These are phyloP conservation scores for Chlamydomonas eustigma DNA, from an alignment of 139 green algal genomes.

Conservation along the genomic window DNA sequence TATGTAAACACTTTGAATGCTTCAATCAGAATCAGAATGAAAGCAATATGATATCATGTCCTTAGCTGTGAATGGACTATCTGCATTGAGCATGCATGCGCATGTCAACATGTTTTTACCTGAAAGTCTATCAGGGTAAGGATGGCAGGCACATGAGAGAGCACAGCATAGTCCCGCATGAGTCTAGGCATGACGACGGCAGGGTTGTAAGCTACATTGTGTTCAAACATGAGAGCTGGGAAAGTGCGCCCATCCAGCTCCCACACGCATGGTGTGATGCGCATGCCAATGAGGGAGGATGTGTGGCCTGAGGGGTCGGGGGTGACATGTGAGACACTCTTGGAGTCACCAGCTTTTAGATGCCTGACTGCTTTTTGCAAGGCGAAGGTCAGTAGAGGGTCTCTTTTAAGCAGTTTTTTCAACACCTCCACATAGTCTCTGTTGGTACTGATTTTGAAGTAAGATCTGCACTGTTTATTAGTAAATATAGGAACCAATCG, in stretches of 20 bases:
- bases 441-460: conserved; percentile 27
- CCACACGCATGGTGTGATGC: conserved; percentile 44
- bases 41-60: too few species aligned
- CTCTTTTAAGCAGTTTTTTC: conserved; percentile 30
- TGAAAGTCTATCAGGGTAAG: conserved; percentile 50
- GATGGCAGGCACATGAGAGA: conserved; percentile 46
- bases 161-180: conserved; percentile 43
- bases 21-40: too few species aligned
- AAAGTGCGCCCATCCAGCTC: neutral
- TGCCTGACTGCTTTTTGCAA: conserved; percentile 41
- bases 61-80: too few species aligned
- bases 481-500: conserved; percentile 28
- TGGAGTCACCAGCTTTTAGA: conserved; percentile 23
- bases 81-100: too few species aligned
- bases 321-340: conserved; percentile 37
- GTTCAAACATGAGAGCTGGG: conserved; percentile 24
- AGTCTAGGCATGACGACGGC: conserved; percentile 41
- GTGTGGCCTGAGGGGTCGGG: conserved; percentile 37
- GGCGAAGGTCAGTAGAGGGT: conserved; percentile 43
- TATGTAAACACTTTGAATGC: too few species aligned
- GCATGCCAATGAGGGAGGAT: conserved; percentile 35
- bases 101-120: too few species aligned
- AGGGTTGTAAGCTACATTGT: conserved; percentile 43
- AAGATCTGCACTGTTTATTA: conserved; percentile 23
- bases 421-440: conserved; percentile 38